A percentile compares a stretch with the other conserved stretches of the same genome.
Conservation (phyloP, 768 basidiomycete species). For the Termitomyces bulborhizus region DNA sequence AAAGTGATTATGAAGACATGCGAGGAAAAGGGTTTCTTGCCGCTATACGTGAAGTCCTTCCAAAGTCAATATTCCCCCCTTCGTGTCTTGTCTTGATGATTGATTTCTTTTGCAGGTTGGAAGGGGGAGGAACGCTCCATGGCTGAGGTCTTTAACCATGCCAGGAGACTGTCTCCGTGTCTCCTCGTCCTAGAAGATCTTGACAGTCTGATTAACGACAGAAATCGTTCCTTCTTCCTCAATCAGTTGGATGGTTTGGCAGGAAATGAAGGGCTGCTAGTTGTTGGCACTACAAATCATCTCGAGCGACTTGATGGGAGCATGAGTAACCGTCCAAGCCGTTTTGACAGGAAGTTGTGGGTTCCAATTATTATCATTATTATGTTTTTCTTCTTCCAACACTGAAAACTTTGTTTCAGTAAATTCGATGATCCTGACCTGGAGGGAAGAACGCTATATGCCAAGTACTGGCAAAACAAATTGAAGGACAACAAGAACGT, state of each 20-base stretch:
- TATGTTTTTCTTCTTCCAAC: neutral
- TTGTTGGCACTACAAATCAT: slow-evolving; percentile 82
- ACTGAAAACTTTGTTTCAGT: slow-evolving; percentile 27
- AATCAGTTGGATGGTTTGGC: slow-evolving; percentile 81
- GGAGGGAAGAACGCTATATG: slow-evolving; percentile 62
- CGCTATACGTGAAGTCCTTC: slow-evolving; percentile 82
- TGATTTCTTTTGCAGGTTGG: slow-evolving; percentile 32
- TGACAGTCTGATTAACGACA: slow-evolving; percentile 74
- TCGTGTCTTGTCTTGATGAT: neutral
- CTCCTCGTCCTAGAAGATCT: slow-evolving; percentile 54
- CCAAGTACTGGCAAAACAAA: slow-evolving; percentile 77
- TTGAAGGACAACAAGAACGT: slow-evolving; percentile 56
- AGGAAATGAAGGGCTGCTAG: slow-evolving; percentile 71
- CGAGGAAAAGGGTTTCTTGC: slow-evolving; percentile 51
- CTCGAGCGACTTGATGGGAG: slow-evolving; percentile 76
- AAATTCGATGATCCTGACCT: slow-evolving; percentile 66
- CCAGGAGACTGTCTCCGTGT: slow-evolving; percentile 65
- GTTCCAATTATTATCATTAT: slow-evolving; percentile 19
- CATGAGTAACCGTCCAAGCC: slow-evolving; percentile 69
- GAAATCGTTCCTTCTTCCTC: slow-evolving; percentile 81
- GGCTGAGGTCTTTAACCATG: slow-evolving; percentile 61
- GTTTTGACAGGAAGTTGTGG: slow-evolving; percentile 84
- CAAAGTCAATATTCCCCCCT: slow-evolving; percentile 33
- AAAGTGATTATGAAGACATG: slow-evolving; percentile 79
- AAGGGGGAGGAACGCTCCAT: slow-evolving; percentile 65